Percentiles rank a stretch among this genome's conserved stretches.
Conservation (phyloP, 129 eudicot species). For the Silybum marianum region DNA sequence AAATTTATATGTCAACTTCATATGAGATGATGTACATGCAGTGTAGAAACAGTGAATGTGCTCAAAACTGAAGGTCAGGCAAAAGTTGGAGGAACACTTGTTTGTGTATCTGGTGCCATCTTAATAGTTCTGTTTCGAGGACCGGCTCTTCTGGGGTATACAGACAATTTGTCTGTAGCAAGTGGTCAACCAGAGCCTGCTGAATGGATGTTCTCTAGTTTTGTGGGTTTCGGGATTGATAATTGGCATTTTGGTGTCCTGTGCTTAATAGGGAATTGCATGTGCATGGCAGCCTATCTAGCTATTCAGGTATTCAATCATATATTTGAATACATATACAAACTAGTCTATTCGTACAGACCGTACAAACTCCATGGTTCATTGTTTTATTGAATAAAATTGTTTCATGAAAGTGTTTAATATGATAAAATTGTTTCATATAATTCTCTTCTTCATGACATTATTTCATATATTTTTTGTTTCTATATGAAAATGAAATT, state of each 20-base stretch:
- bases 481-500: too few species aligned
- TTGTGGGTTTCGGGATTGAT: constrained; percentile 64
- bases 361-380: too few species aligned
- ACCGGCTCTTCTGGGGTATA: constrained; percentile 71
- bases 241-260: constrained; percentile 86
- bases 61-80: constrained; percentile 76
- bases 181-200: constrained; percentile 79
- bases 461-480: too few species aligned
- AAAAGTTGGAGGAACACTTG: constrained; percentile 82
- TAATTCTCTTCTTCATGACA: too few species aligned
- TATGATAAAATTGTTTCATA: too few species aligned
- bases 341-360: too few species aligned
- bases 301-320: constrained; percentile 72
- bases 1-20: background rate
- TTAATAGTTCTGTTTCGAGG: constrained; percentile 86
- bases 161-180: constrained; percentile 41
- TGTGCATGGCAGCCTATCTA: constrained; percentile 89
- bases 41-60: constrained; percentile 83
- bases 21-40: constrained; percentile 44
- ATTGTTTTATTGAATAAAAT: too few species aligned
- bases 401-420: too few species aligned
- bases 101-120: constrained; percentile 90
- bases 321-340: constrained; percentile 2
- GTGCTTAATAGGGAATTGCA: constrained; percentile 90
- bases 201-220: constrained; percentile 68